Conservation (phyloP, 1,284 basidiomycete species). For the Uromyces viciae-fabae region DNA sequence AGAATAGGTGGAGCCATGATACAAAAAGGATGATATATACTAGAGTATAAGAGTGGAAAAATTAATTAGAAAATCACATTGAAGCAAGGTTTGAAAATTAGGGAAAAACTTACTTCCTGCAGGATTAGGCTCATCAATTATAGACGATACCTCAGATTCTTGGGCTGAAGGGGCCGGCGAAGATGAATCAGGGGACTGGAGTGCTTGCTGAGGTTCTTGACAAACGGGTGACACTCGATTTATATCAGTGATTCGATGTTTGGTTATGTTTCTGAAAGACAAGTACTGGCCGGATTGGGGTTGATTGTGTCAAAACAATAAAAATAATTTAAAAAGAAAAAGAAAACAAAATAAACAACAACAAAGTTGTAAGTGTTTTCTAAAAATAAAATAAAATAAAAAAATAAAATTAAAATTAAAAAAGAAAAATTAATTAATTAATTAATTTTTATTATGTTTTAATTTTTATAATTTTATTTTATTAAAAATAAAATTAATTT, state of each 20-base stretch:
- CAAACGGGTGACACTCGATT: neutral
- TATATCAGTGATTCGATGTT: neutral
- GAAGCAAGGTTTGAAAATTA: neutral
- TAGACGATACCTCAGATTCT: neutral
- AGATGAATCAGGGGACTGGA: neutral
- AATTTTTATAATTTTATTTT: too few relatives aligned
- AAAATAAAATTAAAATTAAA: too few relatives aligned
- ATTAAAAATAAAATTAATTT: too few relatives aligned
- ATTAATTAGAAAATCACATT: neutral
- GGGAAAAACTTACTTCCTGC: neutral
- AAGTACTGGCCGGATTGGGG: neutral
- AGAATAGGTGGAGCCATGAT: constrained; percentile 22
- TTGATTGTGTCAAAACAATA: too few relatives aligned
- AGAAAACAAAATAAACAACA: too few relatives aligned
- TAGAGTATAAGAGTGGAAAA: neutral
- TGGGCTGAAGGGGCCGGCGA: neutral
- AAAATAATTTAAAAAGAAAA: too few relatives aligned
- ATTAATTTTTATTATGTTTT: too few relatives aligned
- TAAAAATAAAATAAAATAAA: too few relatives aligned
- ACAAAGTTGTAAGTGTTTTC: too few relatives aligned
- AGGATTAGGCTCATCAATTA: neutral
- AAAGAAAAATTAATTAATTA: too few relatives aligned
- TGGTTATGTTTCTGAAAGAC: neutral
- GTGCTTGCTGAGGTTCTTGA: neutral
- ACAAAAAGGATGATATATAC: constrained; percentile 9